Conservation (phyloP, 2,329 filamentous ascomycete species). For the Hymenoscyphus fructigenus region DNA sequence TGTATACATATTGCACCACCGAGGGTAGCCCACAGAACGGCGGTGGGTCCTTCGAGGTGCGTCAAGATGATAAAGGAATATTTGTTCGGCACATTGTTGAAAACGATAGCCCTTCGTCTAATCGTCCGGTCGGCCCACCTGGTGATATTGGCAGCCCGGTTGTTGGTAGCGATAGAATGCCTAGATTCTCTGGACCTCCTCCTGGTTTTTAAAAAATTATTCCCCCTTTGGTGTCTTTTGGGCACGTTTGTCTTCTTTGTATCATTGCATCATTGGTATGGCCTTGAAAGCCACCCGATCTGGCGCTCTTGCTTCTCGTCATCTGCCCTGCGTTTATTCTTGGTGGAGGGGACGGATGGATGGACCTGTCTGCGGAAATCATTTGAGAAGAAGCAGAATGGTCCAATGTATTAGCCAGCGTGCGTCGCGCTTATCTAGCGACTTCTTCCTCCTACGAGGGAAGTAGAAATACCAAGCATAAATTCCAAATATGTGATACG, state of each 20-base stretch:
- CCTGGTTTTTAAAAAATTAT: conserved; percentile 27
- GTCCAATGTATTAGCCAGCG: background rate
- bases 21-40: conserved; percentile 85
- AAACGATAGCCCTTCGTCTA: conserved; percentile 45
- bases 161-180: conserved; percentile 38
- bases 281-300: conserved; percentile 7
- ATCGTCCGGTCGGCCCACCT: conserved; percentile 52
- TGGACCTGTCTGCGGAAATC: background rate
- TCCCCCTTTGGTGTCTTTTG: conserved; percentile 6
- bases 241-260: conserved; percentile 16
- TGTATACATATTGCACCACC: conserved; percentile 81
- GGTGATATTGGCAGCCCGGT: conserved; percentile 71
- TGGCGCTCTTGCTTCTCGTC: conserved; percentile 17
- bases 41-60: conserved; percentile 77
- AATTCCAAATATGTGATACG: background rate
- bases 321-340: background rate
- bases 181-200: conserved; percentile 31
- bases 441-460: background rate
- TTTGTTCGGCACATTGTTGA: conserved; percentile 51
- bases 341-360: conserved; percentile 6
- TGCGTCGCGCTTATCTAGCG: background rate
- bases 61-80: conserved; percentile 28
- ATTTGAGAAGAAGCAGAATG: background rate
- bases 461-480: conserved; percentile 9
- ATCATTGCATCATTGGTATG: conserved; percentile 19